A percentile compares a stretch with the other conserved stretches of the same genome.
Evolutionary conservation across 2,329 filamentous ascomycete species (phyloP).

Genomic region (Westerdykella ornata): DNA sequence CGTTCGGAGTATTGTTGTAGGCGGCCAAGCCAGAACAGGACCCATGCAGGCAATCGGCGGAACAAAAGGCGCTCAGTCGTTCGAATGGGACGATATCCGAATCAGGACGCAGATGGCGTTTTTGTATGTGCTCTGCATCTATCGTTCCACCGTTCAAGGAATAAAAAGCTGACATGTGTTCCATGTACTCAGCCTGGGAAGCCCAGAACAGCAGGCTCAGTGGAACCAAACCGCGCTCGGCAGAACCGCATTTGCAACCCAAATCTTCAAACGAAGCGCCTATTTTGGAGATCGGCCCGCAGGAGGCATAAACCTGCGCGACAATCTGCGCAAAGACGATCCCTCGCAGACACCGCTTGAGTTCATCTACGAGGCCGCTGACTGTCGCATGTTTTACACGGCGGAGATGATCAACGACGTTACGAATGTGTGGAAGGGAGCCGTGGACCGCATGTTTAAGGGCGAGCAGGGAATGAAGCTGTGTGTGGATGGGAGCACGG

Average conservation of each 20-base stretch:
- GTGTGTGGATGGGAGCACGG: constrained; percentile 28
- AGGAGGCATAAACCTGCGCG: constrained; percentile 33
- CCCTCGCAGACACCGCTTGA: constrained; percentile 35
- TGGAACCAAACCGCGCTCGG: constrained; percentile 27
- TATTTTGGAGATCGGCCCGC: constrained; percentile 19
- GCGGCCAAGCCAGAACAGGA: constrained; percentile 37
- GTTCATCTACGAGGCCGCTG: constrained; percentile 39
- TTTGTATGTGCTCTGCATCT: constrained; percentile 11
- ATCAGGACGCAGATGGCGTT: constrained; percentile 27
- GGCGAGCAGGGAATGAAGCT: constrained; percentile 8
- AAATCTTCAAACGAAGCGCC: constrained; percentile 28
- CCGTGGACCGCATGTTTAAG: constrained; percentile 33
- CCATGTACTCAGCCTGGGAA: constrained; percentile 16
- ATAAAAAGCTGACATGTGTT: neutral
- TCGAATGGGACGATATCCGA: constrained; percentile 31
- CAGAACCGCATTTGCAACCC: constrained; percentile 28
- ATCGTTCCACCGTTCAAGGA: neutral
- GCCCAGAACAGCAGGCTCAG: constrained; percentile 22
- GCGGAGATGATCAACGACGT: constrained; percentile 32
- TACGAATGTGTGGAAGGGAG: constrained; percentile 34
- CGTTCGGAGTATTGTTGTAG: constrained; percentile 40
- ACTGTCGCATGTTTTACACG: constrained; percentile 39
- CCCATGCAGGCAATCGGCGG: constrained; percentile 43
- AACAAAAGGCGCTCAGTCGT: constrained; percentile 40
- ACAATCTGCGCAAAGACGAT: constrained; percentile 36